These are phyloP conservation scores for Inga leiocalycina DNA, from an alignment of 306 rosid species.

Conservation along the genomic window DNA sequence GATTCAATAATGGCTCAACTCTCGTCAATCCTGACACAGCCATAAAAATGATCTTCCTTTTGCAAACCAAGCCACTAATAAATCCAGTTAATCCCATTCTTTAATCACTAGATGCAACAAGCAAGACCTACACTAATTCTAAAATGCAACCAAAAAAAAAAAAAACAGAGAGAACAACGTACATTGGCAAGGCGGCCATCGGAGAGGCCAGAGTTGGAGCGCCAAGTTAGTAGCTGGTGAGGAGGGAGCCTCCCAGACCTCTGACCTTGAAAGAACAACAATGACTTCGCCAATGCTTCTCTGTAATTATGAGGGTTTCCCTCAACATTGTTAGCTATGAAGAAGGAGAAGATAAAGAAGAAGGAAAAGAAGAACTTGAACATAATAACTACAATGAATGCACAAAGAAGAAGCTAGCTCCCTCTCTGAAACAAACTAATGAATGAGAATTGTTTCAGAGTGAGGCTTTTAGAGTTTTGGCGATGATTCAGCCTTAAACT, in stretches of 20 bases:
- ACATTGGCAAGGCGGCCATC: constrained; percentile 78
- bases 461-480: constrained; percentile 20
- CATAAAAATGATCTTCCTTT: no score
- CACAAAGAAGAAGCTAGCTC: neutral
- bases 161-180: neutral
- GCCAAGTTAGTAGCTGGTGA: constrained; percentile 64
- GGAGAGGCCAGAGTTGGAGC: constrained; percentile 70
- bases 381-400: neutral
- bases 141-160: neutral
- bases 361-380: neutral
- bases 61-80: no score
- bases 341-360: constrained; percentile 2
- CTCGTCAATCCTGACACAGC: no score
- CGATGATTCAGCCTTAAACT: neutral
- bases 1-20: no score
- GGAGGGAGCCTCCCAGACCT: constrained; percentile 79
- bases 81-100: no score
- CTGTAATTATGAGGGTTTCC: constrained; percentile 58
- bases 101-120: neutral
- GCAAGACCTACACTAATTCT: neutral
- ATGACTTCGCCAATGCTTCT: constrained; percentile 83
- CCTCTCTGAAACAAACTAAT: neutral
- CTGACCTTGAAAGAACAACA: constrained; percentile 88
- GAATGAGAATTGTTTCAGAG: no score
- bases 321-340: constrained; percentile 36